Conservation (phyloP, 202 grass and related monocot genomes). For the Dendrocalamus latiflorus region DNA sequence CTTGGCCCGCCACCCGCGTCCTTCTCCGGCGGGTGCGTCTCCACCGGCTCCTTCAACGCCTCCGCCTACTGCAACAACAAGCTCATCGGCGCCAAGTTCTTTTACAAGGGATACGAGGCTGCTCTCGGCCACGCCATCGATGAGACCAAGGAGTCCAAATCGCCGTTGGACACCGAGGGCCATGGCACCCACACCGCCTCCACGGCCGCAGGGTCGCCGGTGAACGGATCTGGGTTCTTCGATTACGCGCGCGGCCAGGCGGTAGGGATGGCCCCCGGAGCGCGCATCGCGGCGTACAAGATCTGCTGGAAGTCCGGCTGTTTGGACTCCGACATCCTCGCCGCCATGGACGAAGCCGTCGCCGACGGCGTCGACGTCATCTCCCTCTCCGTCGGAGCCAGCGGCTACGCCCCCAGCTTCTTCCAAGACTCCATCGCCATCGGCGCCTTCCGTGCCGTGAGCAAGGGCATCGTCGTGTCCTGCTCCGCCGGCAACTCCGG, state of each 20-base stretch:
- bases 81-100: constrained; percentile 72
- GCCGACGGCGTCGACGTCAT: constrained; percentile 64
- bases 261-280: constrained; percentile 48
- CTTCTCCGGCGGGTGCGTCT: no score
- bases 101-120: constrained; percentile 52
- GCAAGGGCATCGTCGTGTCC: constrained; percentile 55
- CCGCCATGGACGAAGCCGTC: constrained; percentile 70
- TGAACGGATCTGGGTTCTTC: constrained; percentile 32
- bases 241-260: constrained; percentile 61
- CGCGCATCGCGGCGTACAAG: constrained; percentile 81
- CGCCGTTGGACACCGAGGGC: constrained; percentile 69
- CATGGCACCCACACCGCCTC: constrained; percentile 83
- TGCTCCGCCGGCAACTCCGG: constrained; percentile 68
- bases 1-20: no score
- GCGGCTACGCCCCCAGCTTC: constrained; percentile 31
- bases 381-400: constrained; percentile 64
- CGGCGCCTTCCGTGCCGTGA: constrained; percentile 55
- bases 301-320: constrained; percentile 72
- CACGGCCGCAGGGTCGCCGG: constrained; percentile 51
- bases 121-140: constrained; percentile 47
- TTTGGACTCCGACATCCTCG: constrained; percentile 75
- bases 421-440: constrained; percentile 57
- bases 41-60: no score
- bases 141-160: constrained; percentile 56
- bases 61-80: no score